These are phyloP conservation scores for Crataegus laevigata DNA, from an alignment of 306 rosid genomes.

Conservation along the genomic window DNA sequence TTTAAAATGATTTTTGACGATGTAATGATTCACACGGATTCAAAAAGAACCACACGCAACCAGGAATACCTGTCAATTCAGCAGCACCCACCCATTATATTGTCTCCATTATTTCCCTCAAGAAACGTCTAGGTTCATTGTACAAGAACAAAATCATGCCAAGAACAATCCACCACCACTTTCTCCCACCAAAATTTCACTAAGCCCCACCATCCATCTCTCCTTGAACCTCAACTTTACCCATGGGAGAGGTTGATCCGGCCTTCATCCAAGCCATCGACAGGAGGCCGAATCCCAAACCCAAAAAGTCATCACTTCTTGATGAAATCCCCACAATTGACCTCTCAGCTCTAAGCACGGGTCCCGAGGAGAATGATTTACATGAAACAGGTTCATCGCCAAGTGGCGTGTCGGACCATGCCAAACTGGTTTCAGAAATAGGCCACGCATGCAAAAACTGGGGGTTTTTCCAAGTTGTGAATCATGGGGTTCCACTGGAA, in stretches of 20 bases:
- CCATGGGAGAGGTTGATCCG: conserved; percentile 56
- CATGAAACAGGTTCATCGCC: too few species aligned
- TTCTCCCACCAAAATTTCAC: background rate
- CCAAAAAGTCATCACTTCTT: background rate
- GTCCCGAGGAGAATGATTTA: background rate
- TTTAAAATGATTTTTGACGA: too few species aligned
- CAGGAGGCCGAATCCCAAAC: conserved; percentile 36
- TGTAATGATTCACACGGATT: too few species aligned
- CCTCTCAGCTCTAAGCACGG: conserved; percentile 32
- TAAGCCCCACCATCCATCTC: background rate
- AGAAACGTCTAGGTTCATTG: conserved; percentile 13
- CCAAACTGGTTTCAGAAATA: too few species aligned
- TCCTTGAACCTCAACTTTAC: background rate
- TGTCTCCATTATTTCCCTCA: too few species aligned
- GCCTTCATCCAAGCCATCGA: conserved; percentile 48
- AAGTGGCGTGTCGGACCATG: too few species aligned
- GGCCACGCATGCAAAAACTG: conserved; percentile 58
- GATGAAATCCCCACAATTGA: conserved; percentile 50
- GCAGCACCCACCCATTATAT: too few species aligned
- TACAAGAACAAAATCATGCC: background rate
- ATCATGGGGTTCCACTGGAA: conserved; percentile 57
- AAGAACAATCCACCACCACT: background rate
- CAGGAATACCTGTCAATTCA: background rate
- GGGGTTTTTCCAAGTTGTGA: conserved; percentile 84
- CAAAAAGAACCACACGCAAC: too few species aligned